These are phyloP conservation scores for Coemansia aciculifera DNA, from an alignment of 192 early-diverging fungal species.

Conservation along the genomic window DNA sequence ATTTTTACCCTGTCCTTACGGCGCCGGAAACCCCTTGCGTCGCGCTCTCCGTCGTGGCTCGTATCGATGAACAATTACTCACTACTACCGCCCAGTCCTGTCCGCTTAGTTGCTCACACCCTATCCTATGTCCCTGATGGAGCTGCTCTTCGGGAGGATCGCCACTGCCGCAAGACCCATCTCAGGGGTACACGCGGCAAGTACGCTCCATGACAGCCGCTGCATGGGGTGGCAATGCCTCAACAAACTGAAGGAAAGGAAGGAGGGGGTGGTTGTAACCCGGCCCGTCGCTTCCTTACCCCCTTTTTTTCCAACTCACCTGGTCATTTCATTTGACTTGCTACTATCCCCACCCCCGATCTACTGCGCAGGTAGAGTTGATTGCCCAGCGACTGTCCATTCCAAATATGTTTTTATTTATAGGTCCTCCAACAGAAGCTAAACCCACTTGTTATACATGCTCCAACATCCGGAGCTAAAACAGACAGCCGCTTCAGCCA, in stretches of 20 bases:
- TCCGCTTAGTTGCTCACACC: neutral
- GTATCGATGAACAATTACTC: neutral
- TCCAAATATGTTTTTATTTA: neutral
- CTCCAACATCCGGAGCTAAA: neutral
- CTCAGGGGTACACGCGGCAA: neutral
- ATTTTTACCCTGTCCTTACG: neutral
- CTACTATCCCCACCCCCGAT: neutral
- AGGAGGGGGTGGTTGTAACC: conserved; percentile 2
- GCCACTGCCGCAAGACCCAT: neutral
- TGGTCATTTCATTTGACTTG: neutral
- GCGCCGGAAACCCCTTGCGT: neutral
- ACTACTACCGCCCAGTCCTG: neutral
- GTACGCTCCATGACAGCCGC: neutral
- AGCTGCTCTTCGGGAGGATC: neutral
- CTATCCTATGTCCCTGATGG: neutral
- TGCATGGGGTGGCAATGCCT: neutral
- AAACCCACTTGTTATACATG: too few species aligned
- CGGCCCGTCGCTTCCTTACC: neutral
- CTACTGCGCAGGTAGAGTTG: neutral
- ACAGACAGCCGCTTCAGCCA: neutral
- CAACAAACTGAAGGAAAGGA: neutral
- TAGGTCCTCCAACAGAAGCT: neutral
- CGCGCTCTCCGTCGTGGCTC: neutral
- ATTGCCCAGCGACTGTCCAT: neutral
- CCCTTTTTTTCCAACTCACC: neutral